Conservation (phyloP, 768 basidiomycete species). For the Pulveroboletus sp. region DNA sequence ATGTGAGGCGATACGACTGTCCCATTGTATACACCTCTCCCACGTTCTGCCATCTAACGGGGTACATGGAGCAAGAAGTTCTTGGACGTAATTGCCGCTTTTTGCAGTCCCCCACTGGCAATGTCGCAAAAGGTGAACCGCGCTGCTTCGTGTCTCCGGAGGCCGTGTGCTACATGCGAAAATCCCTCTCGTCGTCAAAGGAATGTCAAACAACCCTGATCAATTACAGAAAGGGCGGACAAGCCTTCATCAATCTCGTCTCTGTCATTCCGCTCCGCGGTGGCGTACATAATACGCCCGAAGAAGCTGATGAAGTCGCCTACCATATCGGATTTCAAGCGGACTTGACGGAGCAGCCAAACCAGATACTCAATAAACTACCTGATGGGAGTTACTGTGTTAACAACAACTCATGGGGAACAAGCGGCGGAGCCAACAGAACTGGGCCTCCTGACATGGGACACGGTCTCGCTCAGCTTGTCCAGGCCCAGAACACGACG, state of each 20-base stretch:
- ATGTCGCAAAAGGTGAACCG: conserved; percentile 46
- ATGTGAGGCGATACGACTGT: conserved; percentile 71
- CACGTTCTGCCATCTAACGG: conserved; percentile 72
- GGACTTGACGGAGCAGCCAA: conserved; percentile 83
- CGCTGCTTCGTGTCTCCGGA: conserved; percentile 60
- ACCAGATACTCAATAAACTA: conserved; percentile 74
- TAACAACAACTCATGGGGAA: conserved; percentile 42
- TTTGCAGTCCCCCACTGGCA: conserved; percentile 71
- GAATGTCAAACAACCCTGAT: conserved; percentile 86
- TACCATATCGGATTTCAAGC: conserved; percentile 97
- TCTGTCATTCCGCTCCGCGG: conserved; percentile 84
- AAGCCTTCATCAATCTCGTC: conserved; percentile 87
- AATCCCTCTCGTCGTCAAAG: conserved; percentile 63
- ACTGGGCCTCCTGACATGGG: neutral
- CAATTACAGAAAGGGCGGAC: conserved; percentile 84
- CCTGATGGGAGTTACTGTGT: conserved; percentile 72
- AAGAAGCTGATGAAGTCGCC: conserved; percentile 65
- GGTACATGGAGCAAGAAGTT: conserved; percentile 70
- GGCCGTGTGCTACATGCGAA: conserved; percentile 63
- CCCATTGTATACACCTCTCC: conserved; percentile 92
- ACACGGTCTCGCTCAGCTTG: conserved; percentile 9
- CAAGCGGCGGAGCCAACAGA: neutral
- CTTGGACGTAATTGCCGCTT: conserved; percentile 90
- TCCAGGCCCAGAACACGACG: conserved; percentile 17
- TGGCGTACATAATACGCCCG: conserved; percentile 40